Percentiles rank a stretch among this genome's conserved stretches.
phyloP scores from a whole-genome alignment of 2,329 filamentous ascomycete species.

The Chaetomium sp. region DNA sequence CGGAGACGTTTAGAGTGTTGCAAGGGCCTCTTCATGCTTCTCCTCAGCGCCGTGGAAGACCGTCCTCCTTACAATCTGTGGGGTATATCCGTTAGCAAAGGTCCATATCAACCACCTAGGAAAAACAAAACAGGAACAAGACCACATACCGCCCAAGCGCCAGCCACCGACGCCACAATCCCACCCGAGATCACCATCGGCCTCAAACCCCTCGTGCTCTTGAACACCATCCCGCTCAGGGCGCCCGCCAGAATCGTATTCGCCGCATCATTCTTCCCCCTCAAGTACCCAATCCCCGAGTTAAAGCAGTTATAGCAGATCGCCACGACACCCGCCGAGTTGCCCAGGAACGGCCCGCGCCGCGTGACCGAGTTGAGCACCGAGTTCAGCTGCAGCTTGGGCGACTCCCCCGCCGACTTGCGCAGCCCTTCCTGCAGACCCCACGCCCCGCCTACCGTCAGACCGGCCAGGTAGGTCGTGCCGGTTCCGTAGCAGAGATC shows the following conservation, averaged over 20 bases:
- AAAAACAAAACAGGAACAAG: background rate
- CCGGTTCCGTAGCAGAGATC: constrained; percentile 97
- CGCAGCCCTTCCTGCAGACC: constrained; percentile 84
- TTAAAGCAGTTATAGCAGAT: constrained; percentile 95
- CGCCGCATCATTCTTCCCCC: constrained; percentile 81
- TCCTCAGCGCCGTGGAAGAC: constrained; percentile 38
- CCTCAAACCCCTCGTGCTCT: constrained; percentile 82
- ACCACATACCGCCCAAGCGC: constrained; percentile 77
- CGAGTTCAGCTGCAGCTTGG: constrained; percentile 87
- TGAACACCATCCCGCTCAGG: constrained; percentile 90
- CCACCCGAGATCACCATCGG: constrained; percentile 94
- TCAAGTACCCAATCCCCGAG: constrained; percentile 68
- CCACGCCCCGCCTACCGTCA: constrained; percentile 84
- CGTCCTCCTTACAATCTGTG: constrained; percentile 31
- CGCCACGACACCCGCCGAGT: constrained; percentile 90
- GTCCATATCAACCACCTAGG: background rate
- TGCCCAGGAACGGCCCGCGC: constrained; percentile 89
- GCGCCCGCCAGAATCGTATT: constrained; percentile 84
- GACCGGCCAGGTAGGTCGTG: constrained; percentile 82
- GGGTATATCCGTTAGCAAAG: constrained; percentile 25
- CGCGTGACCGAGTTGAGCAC: constrained; percentile 91
- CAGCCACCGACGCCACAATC: constrained; percentile 80
- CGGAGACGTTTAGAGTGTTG: constrained; percentile 9
- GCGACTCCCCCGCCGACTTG: constrained; percentile 68
- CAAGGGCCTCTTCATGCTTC: constrained; percentile 14